Percentiles rank a stretch among this genome's conserved stretches.
Conservation (phyloP, 108 stramenopile genomes). For the Poteriospumella lacustris region DNA sequence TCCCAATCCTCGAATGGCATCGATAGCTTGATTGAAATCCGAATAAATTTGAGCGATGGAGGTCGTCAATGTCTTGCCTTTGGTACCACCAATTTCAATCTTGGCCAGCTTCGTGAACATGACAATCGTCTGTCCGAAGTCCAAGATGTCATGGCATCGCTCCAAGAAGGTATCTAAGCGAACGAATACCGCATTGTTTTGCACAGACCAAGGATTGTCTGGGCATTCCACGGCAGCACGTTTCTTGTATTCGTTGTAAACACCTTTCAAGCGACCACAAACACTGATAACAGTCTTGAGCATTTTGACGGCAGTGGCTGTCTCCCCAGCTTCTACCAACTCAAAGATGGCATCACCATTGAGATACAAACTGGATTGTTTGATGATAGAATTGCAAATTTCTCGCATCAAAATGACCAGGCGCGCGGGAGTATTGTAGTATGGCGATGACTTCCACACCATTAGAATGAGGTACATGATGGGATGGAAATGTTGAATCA, state of each 20-base stretch:
- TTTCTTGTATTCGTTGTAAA: constrained; percentile 45
- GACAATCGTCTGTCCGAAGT: constrained; percentile 39
- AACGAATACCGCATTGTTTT: constrained; percentile 50
- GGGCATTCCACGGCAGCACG: constrained; percentile 40
- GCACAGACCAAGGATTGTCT: constrained; percentile 48
- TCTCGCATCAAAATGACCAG: constrained; percentile 50
- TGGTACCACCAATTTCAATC: constrained; percentile 54
- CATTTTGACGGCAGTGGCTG: neutral
- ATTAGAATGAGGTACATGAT: constrained; percentile 44
- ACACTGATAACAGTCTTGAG: constrained; percentile 36
- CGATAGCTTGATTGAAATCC: constrained; percentile 36
- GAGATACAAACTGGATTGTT: constrained; percentile 28
- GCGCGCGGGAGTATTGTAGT: constrained; percentile 44
- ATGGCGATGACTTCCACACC: constrained; percentile 43
- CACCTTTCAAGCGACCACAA: constrained; percentile 38
- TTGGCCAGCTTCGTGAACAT: constrained; percentile 45
- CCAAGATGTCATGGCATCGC: constrained; percentile 48
- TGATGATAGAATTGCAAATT: constrained; percentile 41
- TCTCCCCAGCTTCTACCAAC: constrained; percentile 42
- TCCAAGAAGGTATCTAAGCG: constrained; percentile 49
- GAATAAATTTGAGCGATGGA: constrained; percentile 36
- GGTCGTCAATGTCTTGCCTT: constrained; percentile 50
- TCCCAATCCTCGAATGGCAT: constrained; percentile 24
- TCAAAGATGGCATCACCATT: constrained; percentile 33
- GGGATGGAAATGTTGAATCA: constrained; percentile 33